Percentiles rank a stretch among this genome's conserved stretches.
Evolutionary conservation across 129 eudicot species (phyloP).

Genomic region (Artemisia tridentata): DNA sequence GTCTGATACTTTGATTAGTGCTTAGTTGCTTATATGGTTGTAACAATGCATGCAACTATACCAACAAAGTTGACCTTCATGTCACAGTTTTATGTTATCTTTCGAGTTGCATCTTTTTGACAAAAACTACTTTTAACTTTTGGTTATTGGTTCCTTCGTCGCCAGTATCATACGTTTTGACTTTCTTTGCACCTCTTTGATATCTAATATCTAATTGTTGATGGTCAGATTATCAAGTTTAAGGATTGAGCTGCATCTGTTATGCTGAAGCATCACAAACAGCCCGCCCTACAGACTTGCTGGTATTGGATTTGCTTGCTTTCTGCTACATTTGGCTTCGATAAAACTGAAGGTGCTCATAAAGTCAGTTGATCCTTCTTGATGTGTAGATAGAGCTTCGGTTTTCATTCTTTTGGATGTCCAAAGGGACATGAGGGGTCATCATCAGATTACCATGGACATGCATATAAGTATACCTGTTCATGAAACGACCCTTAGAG

Average conservation of each 20-base stretch:
- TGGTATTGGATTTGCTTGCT: neutral
- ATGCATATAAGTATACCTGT: neutral
- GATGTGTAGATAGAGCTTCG: neutral
- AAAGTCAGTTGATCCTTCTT: neutral
- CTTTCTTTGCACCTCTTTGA: neutral
- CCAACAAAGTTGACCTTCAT: neutral
- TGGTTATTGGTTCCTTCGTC: too few species aligned
- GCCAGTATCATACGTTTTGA: too few species aligned
- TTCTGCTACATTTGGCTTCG: conserved; percentile 21
- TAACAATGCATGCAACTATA: too few species aligned
- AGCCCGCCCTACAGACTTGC: neutral
- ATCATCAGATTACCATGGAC: neutral
- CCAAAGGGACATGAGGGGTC: neutral
- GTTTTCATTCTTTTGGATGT: conserved; percentile 8
- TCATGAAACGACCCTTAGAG: neutral
- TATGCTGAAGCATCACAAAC: conserved; percentile 11
- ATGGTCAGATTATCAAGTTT: conserved; percentile 4
- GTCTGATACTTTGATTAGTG: too few species aligned
- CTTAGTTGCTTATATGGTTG: too few species aligned
- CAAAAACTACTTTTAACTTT: neutral
- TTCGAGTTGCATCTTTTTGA: neutral
- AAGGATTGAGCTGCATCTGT: neutral
- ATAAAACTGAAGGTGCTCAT: conserved; percentile 4
- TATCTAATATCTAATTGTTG: neutral
- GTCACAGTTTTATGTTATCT: neutral